Conservation (phyloP, 2,329 filamentous ascomycete genomes). For the Dactylellina cionopaga region DNA sequence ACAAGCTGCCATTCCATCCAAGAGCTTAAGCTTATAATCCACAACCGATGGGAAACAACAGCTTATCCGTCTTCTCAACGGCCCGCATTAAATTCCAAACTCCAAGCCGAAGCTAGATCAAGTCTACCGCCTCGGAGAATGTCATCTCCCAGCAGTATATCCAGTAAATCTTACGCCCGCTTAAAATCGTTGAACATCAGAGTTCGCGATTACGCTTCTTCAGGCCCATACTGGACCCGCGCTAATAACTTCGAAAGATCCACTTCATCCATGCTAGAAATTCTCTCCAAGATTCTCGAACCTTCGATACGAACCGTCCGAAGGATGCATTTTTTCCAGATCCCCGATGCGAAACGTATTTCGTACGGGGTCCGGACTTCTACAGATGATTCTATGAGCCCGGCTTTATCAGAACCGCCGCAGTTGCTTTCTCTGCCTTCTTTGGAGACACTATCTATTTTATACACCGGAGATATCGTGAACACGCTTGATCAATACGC, state of each 20-base stretch:
- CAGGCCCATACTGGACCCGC: not conserved
- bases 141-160: too few species aligned
- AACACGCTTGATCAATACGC: constrained; percentile 9
- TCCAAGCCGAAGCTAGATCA: too few species aligned
- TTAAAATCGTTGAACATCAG: not conserved
- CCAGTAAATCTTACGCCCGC: too few species aligned
- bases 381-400: too few species aligned
- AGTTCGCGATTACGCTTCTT: not conserved
- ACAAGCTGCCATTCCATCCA: not conserved
- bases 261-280: not conserved
- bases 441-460: constrained; percentile 4
- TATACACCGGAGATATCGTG: not conserved
- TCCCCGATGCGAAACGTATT: not conserved
- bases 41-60: not conserved
- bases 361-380: too few species aligned
- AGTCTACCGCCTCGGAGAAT: too few species aligned
- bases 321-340: not conserved
- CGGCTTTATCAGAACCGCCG: not conserved
- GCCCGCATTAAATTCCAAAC: too few species aligned
- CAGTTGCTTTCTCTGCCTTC: not conserved
- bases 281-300: not conserved
- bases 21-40: constrained; percentile 3
- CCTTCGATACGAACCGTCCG: not conserved
- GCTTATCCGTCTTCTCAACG: not conserved
- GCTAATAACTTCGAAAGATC: not conserved